Percentiles rank a stretch among this genome's conserved stretches.
Conservation (phyloP, 208 protist genomes). For the Angomonas desouzai region DNA sequence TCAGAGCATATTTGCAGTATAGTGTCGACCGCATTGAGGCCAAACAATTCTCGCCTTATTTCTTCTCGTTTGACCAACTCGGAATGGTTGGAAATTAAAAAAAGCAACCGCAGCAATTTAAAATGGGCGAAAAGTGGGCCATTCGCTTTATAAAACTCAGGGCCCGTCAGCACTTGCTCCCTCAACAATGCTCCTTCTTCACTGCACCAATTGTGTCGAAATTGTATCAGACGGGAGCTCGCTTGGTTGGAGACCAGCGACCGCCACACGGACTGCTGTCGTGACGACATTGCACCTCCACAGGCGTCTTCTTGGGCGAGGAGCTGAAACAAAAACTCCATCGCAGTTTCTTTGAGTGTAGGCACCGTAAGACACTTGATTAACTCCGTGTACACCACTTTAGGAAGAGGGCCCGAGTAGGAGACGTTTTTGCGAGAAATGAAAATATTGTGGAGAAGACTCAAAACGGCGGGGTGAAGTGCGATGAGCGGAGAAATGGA, state of each 20-base stretch:
- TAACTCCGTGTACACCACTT: constrained; percentile 19
- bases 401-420: constrained; percentile 18
- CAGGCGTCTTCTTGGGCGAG: constrained; percentile 13
- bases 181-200: constrained; percentile 25
- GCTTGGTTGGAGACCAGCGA: constrained; percentile 15
- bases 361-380: constrained; percentile 27
- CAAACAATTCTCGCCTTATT: constrained; percentile 44
- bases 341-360: constrained; percentile 12
- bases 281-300: constrained; percentile 20
- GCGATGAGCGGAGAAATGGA: constrained; percentile 25
- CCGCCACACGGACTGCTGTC: constrained; percentile 35
- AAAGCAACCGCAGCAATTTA: constrained; percentile 28
- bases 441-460: constrained; percentile 30
- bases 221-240: constrained; percentile 19
- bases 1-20: constrained; percentile 39
- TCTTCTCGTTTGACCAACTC: constrained; percentile 48
- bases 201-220: constrained; percentile 37
- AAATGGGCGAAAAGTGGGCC: constrained; percentile 29
- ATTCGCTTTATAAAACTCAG: constrained; percentile 32
- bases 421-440: not conserved
- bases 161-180: constrained; percentile 26
- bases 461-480: constrained; percentile 28
- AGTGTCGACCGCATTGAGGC: constrained; percentile 31
- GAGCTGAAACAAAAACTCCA: constrained; percentile 34
- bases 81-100: constrained; percentile 29